Conservation (phyloP, 768 basidiomycete species). For the Mycena albidolilacea region DNA sequence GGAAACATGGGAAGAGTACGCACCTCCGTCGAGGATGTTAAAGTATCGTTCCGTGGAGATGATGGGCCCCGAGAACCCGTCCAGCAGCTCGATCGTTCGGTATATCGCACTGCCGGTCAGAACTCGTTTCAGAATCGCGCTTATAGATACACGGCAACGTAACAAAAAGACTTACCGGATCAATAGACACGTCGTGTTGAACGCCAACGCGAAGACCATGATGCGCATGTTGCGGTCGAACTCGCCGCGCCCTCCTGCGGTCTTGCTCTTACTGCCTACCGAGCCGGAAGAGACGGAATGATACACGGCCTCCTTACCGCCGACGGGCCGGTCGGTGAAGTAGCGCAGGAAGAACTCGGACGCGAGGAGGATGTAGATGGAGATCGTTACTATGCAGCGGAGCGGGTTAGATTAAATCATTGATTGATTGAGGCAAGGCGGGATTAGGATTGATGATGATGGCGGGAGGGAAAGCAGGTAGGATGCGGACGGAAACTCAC, state of each 20-base stretch:
- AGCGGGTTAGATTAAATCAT: too few species aligned
- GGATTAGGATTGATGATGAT: background rate
- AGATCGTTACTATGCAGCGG: conserved; percentile 53
- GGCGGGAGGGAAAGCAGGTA: background rate
- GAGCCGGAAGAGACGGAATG: background rate
- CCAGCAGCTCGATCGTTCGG: conserved; percentile 30
- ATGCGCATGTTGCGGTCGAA: conserved; percentile 12
- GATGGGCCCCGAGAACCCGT: conserved; percentile 36
- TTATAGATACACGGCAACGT: background rate
- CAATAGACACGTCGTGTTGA: conserved; percentile 34
- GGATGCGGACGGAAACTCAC: conserved; percentile 1
- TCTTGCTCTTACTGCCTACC: too few species aligned
- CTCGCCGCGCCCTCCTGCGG: background rate
- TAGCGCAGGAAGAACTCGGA: conserved; percentile 63
- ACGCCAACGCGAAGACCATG: conserved; percentile 32
- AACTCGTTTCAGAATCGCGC: background rate
- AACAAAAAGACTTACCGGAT: conserved; percentile 30
- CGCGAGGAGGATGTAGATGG: conserved; percentile 56
- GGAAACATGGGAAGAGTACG: background rate
- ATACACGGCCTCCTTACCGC: conserved; percentile 19
- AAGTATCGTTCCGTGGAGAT: conserved; percentile 30
- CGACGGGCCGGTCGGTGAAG: conserved; percentile 52
- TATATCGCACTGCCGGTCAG: conserved; percentile 24
- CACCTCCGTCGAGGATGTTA: conserved; percentile 28
- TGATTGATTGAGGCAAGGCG: too few species aligned